A percentile compares a stretch with the other conserved stretches of the same genome.
Evolutionary conservation across 1,139 yeast species (phyloP).

Genomic region (Yamadazyma taylorii): DNA sequence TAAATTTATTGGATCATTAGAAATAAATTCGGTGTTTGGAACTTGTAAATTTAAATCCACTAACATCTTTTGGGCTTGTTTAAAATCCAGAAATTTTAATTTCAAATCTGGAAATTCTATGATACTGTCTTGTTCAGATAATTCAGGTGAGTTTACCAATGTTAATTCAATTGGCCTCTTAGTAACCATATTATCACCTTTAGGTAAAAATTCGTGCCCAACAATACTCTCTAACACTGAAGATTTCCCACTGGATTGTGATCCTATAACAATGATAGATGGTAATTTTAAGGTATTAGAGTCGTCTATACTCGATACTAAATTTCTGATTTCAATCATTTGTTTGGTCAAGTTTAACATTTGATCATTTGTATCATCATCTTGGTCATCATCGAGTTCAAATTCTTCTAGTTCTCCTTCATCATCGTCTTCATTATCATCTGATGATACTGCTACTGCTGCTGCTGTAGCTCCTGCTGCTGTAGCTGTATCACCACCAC

Average conservation of each 20-base stretch:
- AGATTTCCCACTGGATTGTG: slow-evolving; percentile 96
- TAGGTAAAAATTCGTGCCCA: slow-evolving; percentile 92
- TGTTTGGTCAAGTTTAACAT: slow-evolving; percentile 87
- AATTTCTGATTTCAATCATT: slow-evolving; percentile 92
- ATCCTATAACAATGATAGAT: slow-evolving; percentile 94
- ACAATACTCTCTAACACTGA: slow-evolving; percentile 92
- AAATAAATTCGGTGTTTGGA: slow-evolving; percentile 78
- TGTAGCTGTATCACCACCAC: slow-evolving; percentile 35
- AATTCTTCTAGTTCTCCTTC: slow-evolving; percentile 33
- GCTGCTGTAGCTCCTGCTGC: slow-evolving; percentile 49
- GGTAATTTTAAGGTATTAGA: slow-evolving; percentile 81
- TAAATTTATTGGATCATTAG: slow-evolving; percentile 88
- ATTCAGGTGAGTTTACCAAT: slow-evolving; percentile 77
- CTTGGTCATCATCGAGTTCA: slow-evolving; percentile 41
- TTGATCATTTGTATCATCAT: slow-evolving; percentile 60
- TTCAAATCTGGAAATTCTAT: slow-evolving; percentile 95
- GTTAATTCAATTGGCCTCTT: slow-evolving; percentile 94
- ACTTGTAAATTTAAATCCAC: slow-evolving; percentile 91
- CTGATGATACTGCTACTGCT: slow-evolving; percentile 41
- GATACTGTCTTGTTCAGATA: slow-evolving; percentile 64
- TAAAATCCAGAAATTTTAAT: slow-evolving; percentile 80
- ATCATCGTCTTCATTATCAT: slow-evolving; percentile 23
- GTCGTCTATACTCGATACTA: slow-evolving; percentile 75
- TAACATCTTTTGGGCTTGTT: slow-evolving; percentile 81
- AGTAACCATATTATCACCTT: slow-evolving; percentile 95